phyloP scores from a whole-genome alignment of 2,329 filamentous ascomycete species.

The Ophiostoma quercus region DNA sequence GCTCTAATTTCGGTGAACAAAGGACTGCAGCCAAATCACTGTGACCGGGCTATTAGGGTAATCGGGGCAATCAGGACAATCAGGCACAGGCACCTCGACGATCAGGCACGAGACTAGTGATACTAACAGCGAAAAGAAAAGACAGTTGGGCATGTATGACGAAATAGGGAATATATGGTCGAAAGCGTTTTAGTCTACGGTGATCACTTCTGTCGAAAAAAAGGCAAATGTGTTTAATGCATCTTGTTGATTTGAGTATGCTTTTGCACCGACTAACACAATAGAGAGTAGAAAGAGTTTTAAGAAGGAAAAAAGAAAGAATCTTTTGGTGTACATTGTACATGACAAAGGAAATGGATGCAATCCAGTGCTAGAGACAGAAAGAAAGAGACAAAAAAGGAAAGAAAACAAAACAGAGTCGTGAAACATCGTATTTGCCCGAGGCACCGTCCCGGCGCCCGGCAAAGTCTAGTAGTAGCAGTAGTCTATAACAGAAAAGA shows the following conservation, averaged over 20 bases:
- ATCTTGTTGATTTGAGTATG: background rate
- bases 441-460: slow-evolving; percentile 13
- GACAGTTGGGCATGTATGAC: background rate
- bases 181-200: background rate
- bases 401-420: slow-evolving; percentile 3
- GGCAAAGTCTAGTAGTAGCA: slow-evolving; percentile 1
- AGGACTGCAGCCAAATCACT: background rate
- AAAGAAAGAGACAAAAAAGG: background rate
- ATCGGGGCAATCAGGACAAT: too few relatives aligned
- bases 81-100: background rate
- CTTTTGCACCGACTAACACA: background rate
- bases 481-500: slow-evolving; percentile 15
- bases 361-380: slow-evolving; percentile 1
- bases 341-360: slow-evolving; percentile 16
- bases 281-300: background rate
- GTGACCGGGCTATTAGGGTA: too few relatives aligned
- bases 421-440: slow-evolving; percentile 17
- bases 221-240: too few relatives aligned
- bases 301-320: background rate
- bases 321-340: background rate
- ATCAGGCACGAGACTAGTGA: background rate
- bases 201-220: too few relatives aligned
- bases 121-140: background rate
- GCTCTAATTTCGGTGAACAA: background rate
- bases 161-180: background rate